phyloP scores from a whole-genome alignment of 1,284 basidiomycete species.

The Ustilago xerochloae region DNA sequence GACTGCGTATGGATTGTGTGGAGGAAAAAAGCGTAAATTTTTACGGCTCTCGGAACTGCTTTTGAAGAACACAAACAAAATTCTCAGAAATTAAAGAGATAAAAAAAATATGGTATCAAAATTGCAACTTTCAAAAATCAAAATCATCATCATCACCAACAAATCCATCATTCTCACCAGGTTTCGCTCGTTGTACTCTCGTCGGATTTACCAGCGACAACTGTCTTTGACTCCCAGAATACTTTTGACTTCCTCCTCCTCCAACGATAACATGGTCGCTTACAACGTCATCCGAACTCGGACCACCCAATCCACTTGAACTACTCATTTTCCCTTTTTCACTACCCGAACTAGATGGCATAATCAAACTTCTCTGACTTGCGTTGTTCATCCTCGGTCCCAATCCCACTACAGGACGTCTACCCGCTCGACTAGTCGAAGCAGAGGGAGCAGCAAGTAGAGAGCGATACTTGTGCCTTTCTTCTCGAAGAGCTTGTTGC shows the following conservation, averaged over 20 bases:
- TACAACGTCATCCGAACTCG: slow-evolving; percentile 21
- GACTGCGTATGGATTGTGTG: neutral
- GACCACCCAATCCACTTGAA: neutral
- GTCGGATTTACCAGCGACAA: slow-evolving; percentile 41
- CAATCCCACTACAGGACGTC: slow-evolving; percentile 19
- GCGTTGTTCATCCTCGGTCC: too few species aligned
- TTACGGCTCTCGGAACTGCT: neutral
- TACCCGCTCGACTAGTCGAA: neutral
- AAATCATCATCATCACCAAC: slow-evolving; percentile 23
- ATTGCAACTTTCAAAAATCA: neutral
- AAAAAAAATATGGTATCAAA: slow-evolving; percentile 3
- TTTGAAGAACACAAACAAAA: neutral
- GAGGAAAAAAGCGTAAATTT: neutral
- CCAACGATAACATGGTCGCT: too few species aligned
- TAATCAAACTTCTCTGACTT: too few species aligned
- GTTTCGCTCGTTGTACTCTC: slow-evolving; percentile 26
- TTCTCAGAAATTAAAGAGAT: neutral
- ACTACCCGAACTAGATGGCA: neutral
- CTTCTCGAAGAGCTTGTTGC: slow-evolving; percentile 39
- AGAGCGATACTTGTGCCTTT: slow-evolving; percentile 48
- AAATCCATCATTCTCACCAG: slow-evolving; percentile 33
- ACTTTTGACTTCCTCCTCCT: too few species aligned
- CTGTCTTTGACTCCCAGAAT: slow-evolving; percentile 3
- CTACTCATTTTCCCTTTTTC: slow-evolving; percentile 15
- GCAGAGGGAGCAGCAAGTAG: slow-evolving; percentile 38